phyloP scores from a whole-genome alignment of 345 rosid species.

The Corymbia maculata region DNA sequence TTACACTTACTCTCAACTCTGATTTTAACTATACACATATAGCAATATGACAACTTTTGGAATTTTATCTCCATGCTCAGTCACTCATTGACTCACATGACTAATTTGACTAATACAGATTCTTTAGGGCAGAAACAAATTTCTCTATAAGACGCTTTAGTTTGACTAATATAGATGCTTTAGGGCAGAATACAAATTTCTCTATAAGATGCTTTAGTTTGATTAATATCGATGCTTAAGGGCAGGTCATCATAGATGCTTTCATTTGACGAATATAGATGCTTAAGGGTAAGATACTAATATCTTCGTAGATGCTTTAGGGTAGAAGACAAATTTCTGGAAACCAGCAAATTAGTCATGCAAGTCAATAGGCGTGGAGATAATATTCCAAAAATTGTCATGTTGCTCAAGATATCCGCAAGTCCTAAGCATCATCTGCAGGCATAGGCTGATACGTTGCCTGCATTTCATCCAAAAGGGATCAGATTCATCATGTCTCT shows the following conservation, averaged over 20 bases:
- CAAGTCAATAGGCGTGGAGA: not conserved
- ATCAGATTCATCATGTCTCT: not conserved
- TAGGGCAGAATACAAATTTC: not conserved
- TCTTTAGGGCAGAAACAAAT: not conserved
- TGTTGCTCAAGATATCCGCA: not conserved
- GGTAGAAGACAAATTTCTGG: not conserved
- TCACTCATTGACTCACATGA: not conserved
- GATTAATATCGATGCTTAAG: not conserved
- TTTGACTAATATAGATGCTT: not conserved
- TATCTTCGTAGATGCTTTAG: not conserved
- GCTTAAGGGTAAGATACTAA: not conserved
- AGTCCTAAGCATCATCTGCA: not conserved
- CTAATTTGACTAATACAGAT: not conserved
- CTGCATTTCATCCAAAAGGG: not conserved
- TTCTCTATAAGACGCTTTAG: no score
- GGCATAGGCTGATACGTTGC: not conserved
- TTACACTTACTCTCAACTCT: not conserved
- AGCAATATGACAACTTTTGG: not conserved
- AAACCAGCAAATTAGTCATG: not conserved
- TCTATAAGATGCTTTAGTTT: not conserved
- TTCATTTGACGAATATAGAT: not conserved
- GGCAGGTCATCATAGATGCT: not conserved
- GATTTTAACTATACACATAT: not conserved
- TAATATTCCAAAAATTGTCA: not conserved
- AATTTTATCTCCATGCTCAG: not conserved